Base-by-base conservation (phyloP, 2,329 filamentous ascomycete species). In the Exophiala mesophila region DNA sequence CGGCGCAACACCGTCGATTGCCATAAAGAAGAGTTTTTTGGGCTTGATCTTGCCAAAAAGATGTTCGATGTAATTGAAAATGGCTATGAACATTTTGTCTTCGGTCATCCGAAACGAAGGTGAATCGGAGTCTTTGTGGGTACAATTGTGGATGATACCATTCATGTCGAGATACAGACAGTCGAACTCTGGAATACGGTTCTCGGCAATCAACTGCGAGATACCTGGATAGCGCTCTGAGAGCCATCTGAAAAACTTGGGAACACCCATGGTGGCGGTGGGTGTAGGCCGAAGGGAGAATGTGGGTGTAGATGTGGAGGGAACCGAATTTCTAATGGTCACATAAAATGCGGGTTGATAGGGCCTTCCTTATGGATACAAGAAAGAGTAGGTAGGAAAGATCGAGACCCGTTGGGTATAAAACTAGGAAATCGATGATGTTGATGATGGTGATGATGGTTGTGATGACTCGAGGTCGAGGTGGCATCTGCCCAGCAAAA, bases 1-100 rank as follows among this genome's bases (percentile, higher is more conserved):
- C 13, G 92, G 94, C 16, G 92, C 92, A 49, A 98, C 94, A 58
- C 92, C 92, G 60, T 98, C 92, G 53, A 98, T 92, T 37, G 92
- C 94, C 92, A 98, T 98, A 73, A 96, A 98, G 70, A 98, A 98
- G 24, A 98, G 78, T 72, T 96, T 83, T 69, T 95, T 90, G 9
- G 92, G 92, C 67, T 97, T 97, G 63, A 98, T 98, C 68, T 96
- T 98, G 57, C 90, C 89, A 65, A 94, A 98, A 39, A 98, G 69
- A 70, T 98, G 92, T 67, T 98, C 92, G 55, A 98, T 98, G 65
- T 98, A 98, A 69, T 97, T 97, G 78, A 98, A 98, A 59, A 98
- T 98, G 45, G 88, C 85, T 56, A 98, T 96, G 63, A 98, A 98
- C 92, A 98, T 98, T 66, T 96, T 87, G 64, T 98, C 90, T 65